Conservation (phyloP, 768 basidiomycete genomes). For the Russula dissimulans region DNA sequence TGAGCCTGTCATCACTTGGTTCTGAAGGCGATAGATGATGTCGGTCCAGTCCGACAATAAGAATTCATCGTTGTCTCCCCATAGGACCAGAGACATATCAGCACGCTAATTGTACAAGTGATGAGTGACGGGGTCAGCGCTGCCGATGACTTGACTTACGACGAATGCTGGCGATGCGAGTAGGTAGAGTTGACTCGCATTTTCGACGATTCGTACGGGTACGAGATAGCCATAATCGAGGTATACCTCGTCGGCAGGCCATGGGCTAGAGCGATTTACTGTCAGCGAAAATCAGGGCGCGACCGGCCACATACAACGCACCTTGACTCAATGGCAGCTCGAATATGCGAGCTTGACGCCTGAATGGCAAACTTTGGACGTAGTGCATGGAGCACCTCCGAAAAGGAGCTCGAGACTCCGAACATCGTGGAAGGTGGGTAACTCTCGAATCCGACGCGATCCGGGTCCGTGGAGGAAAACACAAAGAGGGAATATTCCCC, state of each 20-base stretch:
- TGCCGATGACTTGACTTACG: not conserved
- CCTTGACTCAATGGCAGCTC: not conserved
- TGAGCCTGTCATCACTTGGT: not conserved
- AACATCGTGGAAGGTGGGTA: not conserved
- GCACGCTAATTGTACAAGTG: not conserved
- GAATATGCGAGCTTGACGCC: not conserved
- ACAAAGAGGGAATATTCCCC: not conserved
- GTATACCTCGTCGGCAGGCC: not conserved
- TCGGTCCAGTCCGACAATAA: not conserved
- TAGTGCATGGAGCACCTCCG: accelerated
- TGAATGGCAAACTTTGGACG: not conserved
- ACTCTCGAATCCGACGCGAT: not conserved
- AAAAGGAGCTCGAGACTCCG: not conserved
- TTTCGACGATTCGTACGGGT: not conserved
- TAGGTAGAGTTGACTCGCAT: not conserved
- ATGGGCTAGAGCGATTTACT: not conserved
- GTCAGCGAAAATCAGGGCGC: not conserved
- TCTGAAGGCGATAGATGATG: not conserved
- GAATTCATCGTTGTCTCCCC: not conserved
- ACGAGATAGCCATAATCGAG: not conserved
- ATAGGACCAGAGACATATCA: not conserved
- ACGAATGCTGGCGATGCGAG: not conserved
- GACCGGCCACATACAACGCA: not conserved
- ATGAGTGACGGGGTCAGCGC: not conserved
- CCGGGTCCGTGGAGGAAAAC: not conserved